A percentile compares a stretch with the other conserved stretches of the same genome.
Conservation (phyloP, 2,329 filamentous ascomycete species). For the Claviceps sp. region DNA sequence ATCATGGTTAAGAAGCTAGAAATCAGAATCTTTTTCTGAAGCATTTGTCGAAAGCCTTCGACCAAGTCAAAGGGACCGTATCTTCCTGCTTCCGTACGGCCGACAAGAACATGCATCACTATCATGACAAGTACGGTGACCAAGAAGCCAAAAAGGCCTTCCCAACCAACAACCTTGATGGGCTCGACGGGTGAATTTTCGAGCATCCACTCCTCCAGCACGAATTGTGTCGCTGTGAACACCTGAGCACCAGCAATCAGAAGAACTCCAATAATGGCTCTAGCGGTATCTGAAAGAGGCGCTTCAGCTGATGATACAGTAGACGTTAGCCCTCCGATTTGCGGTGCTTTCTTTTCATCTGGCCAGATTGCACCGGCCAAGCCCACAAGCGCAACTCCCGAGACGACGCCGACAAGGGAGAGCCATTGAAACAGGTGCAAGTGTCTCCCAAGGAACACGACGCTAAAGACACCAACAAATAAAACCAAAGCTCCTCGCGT, state of each 20-base stretch:
- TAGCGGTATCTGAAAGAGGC: slow-evolving; percentile 20
- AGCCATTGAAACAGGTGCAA: slow-evolving; percentile 87
- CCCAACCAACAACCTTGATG: slow-evolving; percentile 88
- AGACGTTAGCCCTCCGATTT: slow-evolving; percentile 15
- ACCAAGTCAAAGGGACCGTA: slow-evolving; percentile 83
- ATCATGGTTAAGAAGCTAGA: slow-evolving; percentile 90
- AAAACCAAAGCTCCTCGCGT: slow-evolving; percentile 86
- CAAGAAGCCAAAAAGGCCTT: slow-evolving; percentile 79
- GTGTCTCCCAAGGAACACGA: slow-evolving; percentile 71
- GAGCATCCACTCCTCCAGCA: slow-evolving; percentile 87
- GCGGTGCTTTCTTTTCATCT: slow-evolving; percentile 40
- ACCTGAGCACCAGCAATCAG: slow-evolving; percentile 91
- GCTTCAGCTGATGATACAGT: slow-evolving; percentile 27
- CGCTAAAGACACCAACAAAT: slow-evolving; percentile 91
- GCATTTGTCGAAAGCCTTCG: slow-evolving; percentile 75
- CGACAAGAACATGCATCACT: slow-evolving; percentile 64
- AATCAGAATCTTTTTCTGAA: slow-evolving; percentile 51
- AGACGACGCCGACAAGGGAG: slow-evolving; percentile 72
- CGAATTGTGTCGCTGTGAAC: slow-evolving; percentile 94
- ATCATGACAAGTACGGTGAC: slow-evolving; percentile 71
- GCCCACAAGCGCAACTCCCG: slow-evolving; percentile 80
- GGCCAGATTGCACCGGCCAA: slow-evolving; percentile 74
- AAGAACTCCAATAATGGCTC: slow-evolving; percentile 67
- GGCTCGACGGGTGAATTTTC: slow-evolving; percentile 55
- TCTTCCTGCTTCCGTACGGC: slow-evolving; percentile 57